phyloP scores from a whole-genome alignment of 805 yeast species.

The Hanseniaspora valbyensis region DNA sequence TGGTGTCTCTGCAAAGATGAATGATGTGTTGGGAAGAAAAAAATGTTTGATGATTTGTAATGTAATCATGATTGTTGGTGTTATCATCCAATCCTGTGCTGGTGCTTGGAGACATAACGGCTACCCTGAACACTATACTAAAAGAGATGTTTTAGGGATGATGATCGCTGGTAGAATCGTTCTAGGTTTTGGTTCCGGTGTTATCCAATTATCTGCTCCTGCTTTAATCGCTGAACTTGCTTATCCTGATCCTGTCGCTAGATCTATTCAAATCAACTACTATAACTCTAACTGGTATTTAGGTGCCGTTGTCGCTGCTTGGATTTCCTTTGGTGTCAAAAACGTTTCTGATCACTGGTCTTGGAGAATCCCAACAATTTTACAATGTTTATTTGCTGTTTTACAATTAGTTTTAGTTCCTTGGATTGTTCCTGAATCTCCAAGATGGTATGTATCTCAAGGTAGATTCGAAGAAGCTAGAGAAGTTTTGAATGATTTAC shows the following conservation, averaged over 20 bases:
- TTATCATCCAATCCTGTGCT: conserved; percentile 16
- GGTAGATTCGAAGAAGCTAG: conserved; percentile 37
- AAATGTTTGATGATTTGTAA: conserved; percentile 23
- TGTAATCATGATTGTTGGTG: conserved; percentile 20
- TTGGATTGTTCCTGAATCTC: conserved; percentile 39
- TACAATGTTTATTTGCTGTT: conserved; percentile 41
- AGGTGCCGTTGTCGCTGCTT: conserved; percentile 43
- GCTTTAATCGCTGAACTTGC: conserved; percentile 41
- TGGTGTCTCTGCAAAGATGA: conserved; percentile 24
- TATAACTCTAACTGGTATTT: conserved; percentile 44
- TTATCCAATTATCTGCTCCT: conserved; percentile 38
- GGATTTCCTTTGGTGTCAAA: conserved; percentile 41
- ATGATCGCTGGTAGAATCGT: conserved; percentile 38
- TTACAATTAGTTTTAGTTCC: conserved; percentile 33
- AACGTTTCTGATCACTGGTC: conserved; percentile 28
- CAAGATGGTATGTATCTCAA: conserved; percentile 35
- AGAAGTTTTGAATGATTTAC: conserved; percentile 31
- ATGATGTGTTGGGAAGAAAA: conserved; percentile 37
- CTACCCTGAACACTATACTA: conserved; percentile 31
- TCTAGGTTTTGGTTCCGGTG: conserved; percentile 38
- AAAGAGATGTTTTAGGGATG: conserved; percentile 29
- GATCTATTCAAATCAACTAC: conserved; percentile 35
- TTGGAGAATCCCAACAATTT: conserved; percentile 46
- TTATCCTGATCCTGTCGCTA: conserved; percentile 33
- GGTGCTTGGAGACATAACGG: conserved; percentile 23